These are phyloP conservation scores for Pichia sp. DNA, from an alignment of 1,139 yeast genomes.

Conservation along the genomic window DNA sequence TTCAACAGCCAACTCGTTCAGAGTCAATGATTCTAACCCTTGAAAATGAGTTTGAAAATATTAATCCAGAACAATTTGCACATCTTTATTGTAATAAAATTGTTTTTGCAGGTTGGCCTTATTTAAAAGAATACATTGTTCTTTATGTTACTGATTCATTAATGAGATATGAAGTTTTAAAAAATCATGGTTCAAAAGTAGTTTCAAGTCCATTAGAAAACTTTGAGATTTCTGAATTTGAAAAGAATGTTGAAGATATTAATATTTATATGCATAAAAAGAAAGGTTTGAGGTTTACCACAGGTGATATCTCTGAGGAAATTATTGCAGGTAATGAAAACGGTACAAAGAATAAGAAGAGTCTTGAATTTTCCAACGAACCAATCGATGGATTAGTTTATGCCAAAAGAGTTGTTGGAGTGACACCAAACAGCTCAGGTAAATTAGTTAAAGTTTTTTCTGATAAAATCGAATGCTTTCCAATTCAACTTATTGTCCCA, in stretches of 20 bases:
- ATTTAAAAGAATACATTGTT: slow-evolving; percentile 72
- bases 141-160: slow-evolving; percentile 55
- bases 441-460: slow-evolving; percentile 68
- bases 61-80: slow-evolving; percentile 52
- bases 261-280: slow-evolving; percentile 19
- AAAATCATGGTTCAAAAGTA: slow-evolving; percentile 32
- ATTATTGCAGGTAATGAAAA: slow-evolving; percentile 33
- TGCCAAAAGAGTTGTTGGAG: slow-evolving; percentile 73
- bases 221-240: slow-evolving; percentile 26
- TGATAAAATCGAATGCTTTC: slow-evolving; percentile 49
- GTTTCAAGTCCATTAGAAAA: slow-evolving; percentile 36
- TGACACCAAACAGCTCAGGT: slow-evolving; percentile 61
- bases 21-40: slow-evolving; percentile 71
- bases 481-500: slow-evolving; percentile 76
- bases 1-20: slow-evolving; percentile 79
- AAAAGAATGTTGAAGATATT: slow-evolving; percentile 19
- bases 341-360: slow-evolving; percentile 32
- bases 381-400: slow-evolving; percentile 53
- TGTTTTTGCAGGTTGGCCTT: slow-evolving; percentile 86
- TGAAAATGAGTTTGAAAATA: slow-evolving; percentile 43
- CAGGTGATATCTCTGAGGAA: slow-evolving; percentile 9
- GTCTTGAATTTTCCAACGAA: slow-evolving; percentile 7
- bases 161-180: slow-evolving; percentile 40
- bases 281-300: slow-evolving; percentile 23
- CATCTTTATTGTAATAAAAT: slow-evolving; percentile 51